Percentiles rank a stretch among this genome's conserved stretches.
These are phyloP conservation scores for Lipomyces lipofer DNA, from an alignment of 805 yeast genomes.

Conservation along the genomic window DNA sequence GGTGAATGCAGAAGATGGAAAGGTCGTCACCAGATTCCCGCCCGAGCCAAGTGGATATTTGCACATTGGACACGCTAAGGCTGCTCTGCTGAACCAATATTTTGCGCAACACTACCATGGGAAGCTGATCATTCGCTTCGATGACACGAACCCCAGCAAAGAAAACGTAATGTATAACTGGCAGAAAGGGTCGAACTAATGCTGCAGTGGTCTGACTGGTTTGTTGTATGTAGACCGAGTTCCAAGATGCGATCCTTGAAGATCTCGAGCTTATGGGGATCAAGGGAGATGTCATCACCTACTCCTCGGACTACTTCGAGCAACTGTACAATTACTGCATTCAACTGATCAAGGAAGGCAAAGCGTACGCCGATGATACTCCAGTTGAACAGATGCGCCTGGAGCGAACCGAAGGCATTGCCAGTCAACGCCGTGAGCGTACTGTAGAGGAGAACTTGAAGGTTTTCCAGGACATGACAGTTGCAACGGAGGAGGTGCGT, in stretches of 20 bases:
- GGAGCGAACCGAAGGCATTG: constrained; percentile 96
- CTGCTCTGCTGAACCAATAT: constrained; percentile 94
- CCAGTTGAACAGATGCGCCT: constrained; percentile 94
- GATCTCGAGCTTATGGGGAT: constrained; percentile 89
- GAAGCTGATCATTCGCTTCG: constrained; percentile 93
- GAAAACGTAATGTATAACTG: no score
- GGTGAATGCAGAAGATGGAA: constrained; percentile 86
- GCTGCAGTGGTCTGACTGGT: no score
- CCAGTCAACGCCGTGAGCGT: constrained; percentile 89
- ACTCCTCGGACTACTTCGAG: constrained; percentile 91
- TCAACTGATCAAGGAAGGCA: constrained; percentile 87
- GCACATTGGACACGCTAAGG: constrained; percentile 99
- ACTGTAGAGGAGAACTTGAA: constrained; percentile 86
- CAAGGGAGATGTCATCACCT: constrained; percentile 84
- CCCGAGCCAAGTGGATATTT: constrained; percentile 99
- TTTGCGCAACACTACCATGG: constrained; percentile 96
- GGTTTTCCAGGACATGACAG: constrained; percentile 89
- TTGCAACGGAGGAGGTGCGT: constrained; percentile 74
- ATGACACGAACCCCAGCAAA: constrained; percentile 96
- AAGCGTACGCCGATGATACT: constrained; percentile 97
- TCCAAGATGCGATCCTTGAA: constrained; percentile 89
- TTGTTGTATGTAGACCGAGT: constrained; percentile 54
- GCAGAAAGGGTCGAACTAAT: no score
- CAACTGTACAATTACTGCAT: constrained; percentile 85
- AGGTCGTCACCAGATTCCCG: constrained; percentile 98